Evolutionary conservation across 139 green algal genomes (phyloP).

Genomic region (Astrephomene gubernaculifera): DNA sequence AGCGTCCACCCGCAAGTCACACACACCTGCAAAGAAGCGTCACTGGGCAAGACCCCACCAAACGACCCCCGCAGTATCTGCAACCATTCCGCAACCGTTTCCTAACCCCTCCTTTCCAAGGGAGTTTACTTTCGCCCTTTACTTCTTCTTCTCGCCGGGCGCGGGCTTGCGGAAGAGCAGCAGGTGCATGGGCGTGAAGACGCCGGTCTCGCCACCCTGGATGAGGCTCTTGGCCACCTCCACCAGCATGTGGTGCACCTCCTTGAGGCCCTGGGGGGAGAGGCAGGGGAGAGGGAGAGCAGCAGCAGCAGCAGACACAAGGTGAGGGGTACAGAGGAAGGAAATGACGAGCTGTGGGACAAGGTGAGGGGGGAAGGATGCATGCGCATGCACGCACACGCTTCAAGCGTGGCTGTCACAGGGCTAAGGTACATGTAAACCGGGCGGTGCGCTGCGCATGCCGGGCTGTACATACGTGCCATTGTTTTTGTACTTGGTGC

Average conservation of each 20-base stretch:
- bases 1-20: too few relatives aligned
- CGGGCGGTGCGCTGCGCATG: too few relatives aligned
- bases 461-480: too few relatives aligned
- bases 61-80: not conserved
- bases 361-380: too few relatives aligned
- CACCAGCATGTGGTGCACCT: slow-evolving; percentile 98
- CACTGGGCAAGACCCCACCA: not conserved
- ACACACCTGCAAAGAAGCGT: not conserved
- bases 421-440: too few relatives aligned
- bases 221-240: slow-evolving; percentile 85
- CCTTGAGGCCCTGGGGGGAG: slow-evolving; percentile 63
- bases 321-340: too few relatives aligned
- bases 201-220: slow-evolving; percentile 85
- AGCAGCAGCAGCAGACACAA: too few relatives aligned
- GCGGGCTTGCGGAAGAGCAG: slow-evolving; percentile 95
- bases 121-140: not conserved
- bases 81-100: not conserved
- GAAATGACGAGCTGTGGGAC: too few relatives aligned
- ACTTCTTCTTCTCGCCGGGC: not conserved
- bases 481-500: too few relatives aligned
- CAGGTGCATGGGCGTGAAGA: slow-evolving; percentile 98
- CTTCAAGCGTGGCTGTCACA: too few relatives aligned
- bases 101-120: not conserved
- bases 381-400: too few relatives aligned
- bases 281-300: not conserved